Evolutionary conservation across 768 basidiomycete genomes (phyloP), one percentile per base, ranked within the genome.

Genomic region (Phaeotremella fagi): DNA sequence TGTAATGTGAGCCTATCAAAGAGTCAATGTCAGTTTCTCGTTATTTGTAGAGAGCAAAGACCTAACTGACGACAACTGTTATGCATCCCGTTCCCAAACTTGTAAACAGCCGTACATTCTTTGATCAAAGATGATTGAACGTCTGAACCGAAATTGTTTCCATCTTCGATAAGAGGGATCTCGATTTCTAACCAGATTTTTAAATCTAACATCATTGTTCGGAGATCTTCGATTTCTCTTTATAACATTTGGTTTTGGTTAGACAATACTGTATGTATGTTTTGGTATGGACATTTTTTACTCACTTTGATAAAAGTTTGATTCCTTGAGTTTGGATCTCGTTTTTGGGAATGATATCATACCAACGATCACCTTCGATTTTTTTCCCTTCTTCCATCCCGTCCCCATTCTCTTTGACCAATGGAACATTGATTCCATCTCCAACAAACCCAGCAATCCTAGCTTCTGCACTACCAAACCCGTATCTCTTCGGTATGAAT

Each of bases 131-230:
- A 53, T 23, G 33, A 49, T 48, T 70, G 68, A 16, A 70, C 68
- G n/a, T 70, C 68, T 41, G 64, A 31, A 64, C 65, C 66, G 47
- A 68, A 71, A 3, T 57, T 61, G 42, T 71, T 71, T 6, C 69
- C 66, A 45, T 71, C 69, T 45, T 71, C 69, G 20, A 68, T 62
- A 4, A 68, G 36, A 20, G 69, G 69, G 23, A 68, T 59, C 33
- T 71, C 69, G 37, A 66, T 51, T 28, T 68, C 57, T 2, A 71
- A 48, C 69, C 69, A 71, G 12, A 64, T 48, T 26, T 57, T 44
- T 16, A 71, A 51, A 48, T 71, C 66, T 37, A 57, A 50, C 2
- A 31, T n/a, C 12, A 66, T 18, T 50, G 54, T 28, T 23, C 58
- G 54, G 4, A 68, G 50, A 14, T 62, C 63, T 54, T 61, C 59